phyloP scores from a whole-genome alignment of 1,284 basidiomycete species.

The Cutaneotrichosporon curvatum region DNA sequence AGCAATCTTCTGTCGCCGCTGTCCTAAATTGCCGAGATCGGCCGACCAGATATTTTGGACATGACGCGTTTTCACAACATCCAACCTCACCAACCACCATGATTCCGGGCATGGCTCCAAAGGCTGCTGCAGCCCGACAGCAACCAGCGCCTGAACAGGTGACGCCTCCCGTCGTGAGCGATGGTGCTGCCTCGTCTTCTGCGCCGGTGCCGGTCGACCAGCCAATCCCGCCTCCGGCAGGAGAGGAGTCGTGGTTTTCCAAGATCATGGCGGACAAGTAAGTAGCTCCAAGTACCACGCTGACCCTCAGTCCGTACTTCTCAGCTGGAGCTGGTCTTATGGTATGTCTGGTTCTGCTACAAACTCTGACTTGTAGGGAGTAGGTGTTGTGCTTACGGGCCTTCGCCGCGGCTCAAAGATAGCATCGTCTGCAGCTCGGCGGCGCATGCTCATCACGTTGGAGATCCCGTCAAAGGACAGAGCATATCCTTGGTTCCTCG shows the following conservation, averaged over 20 bases:
- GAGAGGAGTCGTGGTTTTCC: slow-evolving; percentile 12
- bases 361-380: slow-evolving; percentile 53
- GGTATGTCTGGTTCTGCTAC: slow-evolving; percentile 51
- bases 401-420: slow-evolving; percentile 65
- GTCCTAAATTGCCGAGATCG: too few relatives aligned
- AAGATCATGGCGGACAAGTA: slow-evolving; percentile 41
- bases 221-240: not conserved
- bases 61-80: too few relatives aligned
- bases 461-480: slow-evolving; percentile 96
- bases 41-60: too few relatives aligned
- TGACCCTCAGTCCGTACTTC: slow-evolving; percentile 69
- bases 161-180: too few relatives aligned
- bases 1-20: too few relatives aligned
- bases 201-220: too few relatives aligned
- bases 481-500: slow-evolving; percentile 92
- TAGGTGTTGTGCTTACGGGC: slow-evolving; percentile 71
- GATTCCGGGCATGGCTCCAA: too few relatives aligned
- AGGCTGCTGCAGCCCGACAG: too few relatives aligned
- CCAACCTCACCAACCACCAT: too few relatives aligned
- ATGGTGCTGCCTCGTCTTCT: too few relatives aligned
- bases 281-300: slow-evolving; percentile 3
- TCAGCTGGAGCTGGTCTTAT: slow-evolving; percentile 93
- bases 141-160: too few relatives aligned
- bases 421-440: slow-evolving; percentile 67
- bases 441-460: slow-evolving; percentile 86